Percentiles rank a stretch among this genome's conserved stretches.
Evolutionary conservation across 73 alveolate species (phyloP).

Genomic region (Effrenium voratum): DNA sequence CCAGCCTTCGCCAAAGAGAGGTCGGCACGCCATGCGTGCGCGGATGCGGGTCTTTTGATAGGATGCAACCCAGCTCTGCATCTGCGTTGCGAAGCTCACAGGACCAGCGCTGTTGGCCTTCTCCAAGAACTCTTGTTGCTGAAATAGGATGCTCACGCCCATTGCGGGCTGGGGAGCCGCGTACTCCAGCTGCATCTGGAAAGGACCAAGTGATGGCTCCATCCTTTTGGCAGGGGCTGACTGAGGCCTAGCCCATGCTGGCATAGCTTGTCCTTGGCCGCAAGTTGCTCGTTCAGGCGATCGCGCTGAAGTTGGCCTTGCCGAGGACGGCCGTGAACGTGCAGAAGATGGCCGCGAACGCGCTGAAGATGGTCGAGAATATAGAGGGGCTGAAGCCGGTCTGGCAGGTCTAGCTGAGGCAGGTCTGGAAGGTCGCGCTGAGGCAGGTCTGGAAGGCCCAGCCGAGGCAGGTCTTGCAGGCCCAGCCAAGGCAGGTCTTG

Average conservation of each 20-base stretch:
- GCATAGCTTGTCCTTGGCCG: background rate
- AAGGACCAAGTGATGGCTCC: background rate
- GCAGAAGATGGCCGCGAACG: too few relatives aligned
- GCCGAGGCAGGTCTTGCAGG: background rate
- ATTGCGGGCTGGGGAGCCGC: background rate
- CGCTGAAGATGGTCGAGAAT: too few relatives aligned
- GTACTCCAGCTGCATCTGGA: background rate
- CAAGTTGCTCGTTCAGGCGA: background rate
- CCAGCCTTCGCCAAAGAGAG: constrained; percentile 73
- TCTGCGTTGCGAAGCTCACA: background rate
- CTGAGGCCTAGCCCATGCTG: constrained; percentile 2
- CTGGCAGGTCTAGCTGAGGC: background rate
- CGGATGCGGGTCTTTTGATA: constrained; percentile 86
- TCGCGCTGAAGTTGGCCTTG: too few relatives aligned
- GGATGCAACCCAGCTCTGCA: constrained; percentile 76
- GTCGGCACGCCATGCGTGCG: constrained; percentile 92
- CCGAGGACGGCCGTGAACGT: too few relatives aligned
- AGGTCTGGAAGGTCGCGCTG: background rate
- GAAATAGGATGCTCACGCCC: constrained; percentile 67
- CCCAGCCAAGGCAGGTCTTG: background rate
- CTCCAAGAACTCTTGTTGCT: constrained; percentile 81
- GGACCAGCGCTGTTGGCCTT: background rate
- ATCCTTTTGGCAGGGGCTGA: constrained; percentile 42
- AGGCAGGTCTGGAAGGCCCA: background rate
- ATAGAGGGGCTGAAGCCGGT: background rate